Evolutionary conservation across 2,329 filamentous ascomycete genomes (phyloP), one percentile per base, ranked within the genome.

Genomic region (Fusarium globosum): DNA sequence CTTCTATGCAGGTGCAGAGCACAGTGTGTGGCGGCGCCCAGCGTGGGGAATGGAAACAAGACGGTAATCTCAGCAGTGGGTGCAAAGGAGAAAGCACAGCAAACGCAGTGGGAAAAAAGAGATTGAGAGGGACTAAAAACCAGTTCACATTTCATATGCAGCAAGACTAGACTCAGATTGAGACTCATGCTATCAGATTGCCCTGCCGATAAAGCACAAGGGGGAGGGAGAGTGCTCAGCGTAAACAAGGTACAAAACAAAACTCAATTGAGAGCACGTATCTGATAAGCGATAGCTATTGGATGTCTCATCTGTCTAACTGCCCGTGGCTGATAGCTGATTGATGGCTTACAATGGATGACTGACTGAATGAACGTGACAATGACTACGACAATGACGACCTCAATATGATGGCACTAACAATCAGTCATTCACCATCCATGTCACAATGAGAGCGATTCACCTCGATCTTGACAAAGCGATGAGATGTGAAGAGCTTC

Each of bases 31-130:
- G 75, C 72, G 69, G 41, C 61, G 57, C 51, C 38, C 51, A 70
- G 57, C 73, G 75, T 78, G 76, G 76, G 76, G 76, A 78, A 78
- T 78, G 76, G 76, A 76, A 78, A 78, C 76, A 78, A 78, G 69
- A 78, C 76, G 70, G 70, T 76, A 78, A 78, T 78, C 76, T 78
- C 75, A 67, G 23, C 61, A 73, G 68, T 72, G 72, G 64, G 62
- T 49, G 71, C 59, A 43, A 69, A 53, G 67, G 55, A 48, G 69
- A 59, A 28, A 61, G 59, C 53, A 61, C 43, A 69, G 49, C 57
- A 61, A 45, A 23, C 58, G 46, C 49, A 59, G 36, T 48, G 41
- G 62, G 23, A 30, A 59, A 71, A 56, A 67, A 68, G 46, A 66
- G 60, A 61, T 56, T 70, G 61, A 55, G 49, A 72, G 45, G 42